Evolutionary conservation across 306 rosid genomes (phyloP).

Genomic region (Albizia julibrissin): DNA sequence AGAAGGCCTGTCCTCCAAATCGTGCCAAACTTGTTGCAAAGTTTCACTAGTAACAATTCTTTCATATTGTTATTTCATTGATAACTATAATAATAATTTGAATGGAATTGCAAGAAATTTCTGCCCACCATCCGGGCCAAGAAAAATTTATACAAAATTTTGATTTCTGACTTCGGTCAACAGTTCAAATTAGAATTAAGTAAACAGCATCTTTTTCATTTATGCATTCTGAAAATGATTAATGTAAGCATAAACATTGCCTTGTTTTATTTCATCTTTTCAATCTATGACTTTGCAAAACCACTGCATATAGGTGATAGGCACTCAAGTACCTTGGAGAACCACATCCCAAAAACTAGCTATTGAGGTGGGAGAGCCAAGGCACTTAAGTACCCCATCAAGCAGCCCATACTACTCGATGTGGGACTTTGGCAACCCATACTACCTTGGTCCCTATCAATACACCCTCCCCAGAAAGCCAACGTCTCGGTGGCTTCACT

Average conservation of each 20-base stretch:
- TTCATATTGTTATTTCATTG: conserved; percentile 13
- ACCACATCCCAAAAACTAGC: no score
- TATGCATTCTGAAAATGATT: not conserved
- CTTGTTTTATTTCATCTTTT: conserved; percentile 1
- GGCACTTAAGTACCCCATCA: no score
- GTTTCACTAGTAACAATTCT: conserved; percentile 7
- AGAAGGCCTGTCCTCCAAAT: conserved; percentile 3
- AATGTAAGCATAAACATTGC: conserved; percentile 2
- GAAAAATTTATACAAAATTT: not conserved
- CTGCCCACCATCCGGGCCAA: not conserved
- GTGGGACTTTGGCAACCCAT: no score
- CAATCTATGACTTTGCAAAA: conserved; percentile 28
- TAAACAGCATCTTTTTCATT: not conserved
- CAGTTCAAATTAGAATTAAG: not conserved
- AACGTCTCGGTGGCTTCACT: no score
- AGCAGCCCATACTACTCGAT: no score
- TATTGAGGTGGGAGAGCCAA: no score
- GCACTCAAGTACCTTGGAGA: no score
- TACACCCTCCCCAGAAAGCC: no score
- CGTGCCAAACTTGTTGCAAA: not conserved
- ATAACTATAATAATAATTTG: conserved; percentile 11
- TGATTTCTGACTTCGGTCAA: conserved; percentile 15
- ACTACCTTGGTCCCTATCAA: no score
- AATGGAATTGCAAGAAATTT: not conserved
- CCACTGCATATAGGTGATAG: not conserved